Percentiles rank a stretch among this genome's conserved stretches.
These are phyloP conservation scores for Pterulicium gracile DNA, from an alignment of 1,284 basidiomycete genomes.

Conservation along the genomic window DNA sequence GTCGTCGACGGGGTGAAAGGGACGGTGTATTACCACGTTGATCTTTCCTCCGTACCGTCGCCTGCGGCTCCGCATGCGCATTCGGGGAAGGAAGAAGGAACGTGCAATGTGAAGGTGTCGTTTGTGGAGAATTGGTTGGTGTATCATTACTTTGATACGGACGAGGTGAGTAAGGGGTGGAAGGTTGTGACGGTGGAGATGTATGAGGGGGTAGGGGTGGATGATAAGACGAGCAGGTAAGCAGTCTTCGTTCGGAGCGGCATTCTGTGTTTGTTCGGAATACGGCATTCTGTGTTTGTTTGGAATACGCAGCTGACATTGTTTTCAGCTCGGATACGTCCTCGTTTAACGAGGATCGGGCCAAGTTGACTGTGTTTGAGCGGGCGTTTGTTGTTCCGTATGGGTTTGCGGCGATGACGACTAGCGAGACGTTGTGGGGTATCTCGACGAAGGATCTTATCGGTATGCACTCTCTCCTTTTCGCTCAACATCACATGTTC, in stretches of 20 bases:
- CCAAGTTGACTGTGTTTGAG: slow-evolving; percentile 47
- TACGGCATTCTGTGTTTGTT: no score
- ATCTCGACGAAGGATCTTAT: slow-evolving; percentile 84
- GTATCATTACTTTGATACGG: slow-evolving; percentile 70
- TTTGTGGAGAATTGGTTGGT: slow-evolving; percentile 93
- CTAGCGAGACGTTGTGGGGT: slow-evolving; percentile 80
- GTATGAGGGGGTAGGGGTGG: slow-evolving; percentile 62
- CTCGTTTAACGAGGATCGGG: slow-evolving; percentile 45
- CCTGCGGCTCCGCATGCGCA: neutral
- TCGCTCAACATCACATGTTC: neutral
- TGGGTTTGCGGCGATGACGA: slow-evolving; percentile 56
- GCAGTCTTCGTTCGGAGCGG: no score
- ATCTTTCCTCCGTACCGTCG: slow-evolving; percentile 29
- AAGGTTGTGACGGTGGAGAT: slow-evolving; percentile 76
- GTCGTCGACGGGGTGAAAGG: slow-evolving; percentile 77
- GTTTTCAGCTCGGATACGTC: slow-evolving; percentile 57
- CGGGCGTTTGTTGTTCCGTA: slow-evolving; percentile 67
- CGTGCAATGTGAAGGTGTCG: slow-evolving; percentile 55
- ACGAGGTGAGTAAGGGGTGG: slow-evolving; percentile 54
- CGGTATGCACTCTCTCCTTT: slow-evolving; percentile 27
- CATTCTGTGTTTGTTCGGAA: no score
- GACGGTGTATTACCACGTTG: slow-evolving; percentile 55
- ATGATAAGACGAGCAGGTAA: slow-evolving; percentile 65
- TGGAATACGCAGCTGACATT: slow-evolving; percentile 4
- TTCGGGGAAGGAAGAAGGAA: slow-evolving; percentile 17